Base-by-base conservation (phyloP, 1,139 yeast genomes). In the Debaryomyces nepalensis region DNA sequence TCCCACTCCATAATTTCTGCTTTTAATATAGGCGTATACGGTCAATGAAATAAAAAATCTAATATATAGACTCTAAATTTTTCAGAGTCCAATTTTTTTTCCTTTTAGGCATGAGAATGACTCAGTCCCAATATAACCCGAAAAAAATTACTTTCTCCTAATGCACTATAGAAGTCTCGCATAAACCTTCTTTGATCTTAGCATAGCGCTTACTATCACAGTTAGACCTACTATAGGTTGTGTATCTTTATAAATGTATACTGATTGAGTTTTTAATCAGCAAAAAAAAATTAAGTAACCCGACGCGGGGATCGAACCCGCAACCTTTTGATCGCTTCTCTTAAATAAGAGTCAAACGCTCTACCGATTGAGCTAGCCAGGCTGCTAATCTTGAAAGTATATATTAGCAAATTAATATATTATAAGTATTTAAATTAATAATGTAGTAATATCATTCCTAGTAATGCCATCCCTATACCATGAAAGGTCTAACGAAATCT, bases 231-330 rank as follows among this genome's bases (percentile, higher is more conserved):
- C n/a, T n/a, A n/a, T n/a, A n/a, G n/a, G n/a, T n/a, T n/a, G n/a
- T n/a, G n/a, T n/a, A n/a, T n/a, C n/a, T n/a, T n/a, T n/a, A n/a
- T n/a, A n/a, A n/a, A n/a, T n/a, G n/a, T n/a, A n/a, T n/a, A n/a
- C n/a, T 7, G 24, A 21, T 7, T 21, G 9, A 10, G 10, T 21
- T 10, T 21, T 7, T 7, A 21, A 31, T n/a, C 22, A 5, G 12
- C 15, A 32, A 37, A 29, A 44, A 46, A 34, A 40, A 41, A 44
- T 33, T 45, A 23, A 24, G 10, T 18, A 61, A 63, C 66, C 65
- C 64, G 61, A 61, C 59, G 62, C 66, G 66, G 66, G 65, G 65
- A 57, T 61, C 66, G 65, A 61, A 60, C 66, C 66, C 66, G 66
- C 62, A 61, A 57, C 66, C 65, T 61, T 61, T 57, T 59, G 64